Evolutionary conservation across 2,329 filamentous ascomycete species (phyloP).

Genomic region (Mariannaea sp.): DNA sequence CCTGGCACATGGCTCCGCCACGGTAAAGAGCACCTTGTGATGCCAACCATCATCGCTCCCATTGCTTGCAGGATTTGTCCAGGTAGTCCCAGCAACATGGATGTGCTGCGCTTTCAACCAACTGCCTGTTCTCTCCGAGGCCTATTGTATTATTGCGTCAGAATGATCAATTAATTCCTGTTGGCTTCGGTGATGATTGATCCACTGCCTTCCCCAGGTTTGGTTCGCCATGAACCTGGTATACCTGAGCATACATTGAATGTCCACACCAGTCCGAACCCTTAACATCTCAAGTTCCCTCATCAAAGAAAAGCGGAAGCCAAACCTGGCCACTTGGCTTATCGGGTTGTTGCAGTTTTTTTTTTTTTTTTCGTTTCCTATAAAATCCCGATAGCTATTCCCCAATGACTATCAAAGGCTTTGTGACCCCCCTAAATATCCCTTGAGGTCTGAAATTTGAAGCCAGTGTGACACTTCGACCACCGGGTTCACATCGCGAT

Average conservation of each 20-base stretch:
- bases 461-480: constrained; percentile 1
- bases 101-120: constrained; percentile 35
- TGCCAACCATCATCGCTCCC: constrained; percentile 28
- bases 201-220: constrained; percentile 24
- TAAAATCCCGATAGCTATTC: background rate
- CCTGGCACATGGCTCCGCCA: too few species aligned
- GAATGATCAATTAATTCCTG: constrained; percentile 15
- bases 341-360: constrained; percentile 15
- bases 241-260: constrained; percentile 5
- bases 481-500: background rate
- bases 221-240: constrained; percentile 14
- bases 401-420: too few species aligned
- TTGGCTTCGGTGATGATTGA: constrained; percentile 26
- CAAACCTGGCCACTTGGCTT: constrained; percentile 20
- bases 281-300: constrained; percentile 25
- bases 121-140: constrained; percentile 26
- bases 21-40: too few species aligned
- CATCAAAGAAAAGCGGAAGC: constrained; percentile 17
- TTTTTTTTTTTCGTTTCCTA: background rate
- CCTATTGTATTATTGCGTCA: constrained; percentile 22
- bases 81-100: constrained; percentile 32
- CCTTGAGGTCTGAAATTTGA: too few species aligned
- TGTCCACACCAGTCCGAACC: constrained; percentile 26
- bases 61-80: constrained; percentile 27
- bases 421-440: too few species aligned